Percentiles rank a stretch among this genome's conserved stretches.
Conservation (phyloP, 2,329 filamentous ascomycete species). For the Xylaria digitata region DNA sequence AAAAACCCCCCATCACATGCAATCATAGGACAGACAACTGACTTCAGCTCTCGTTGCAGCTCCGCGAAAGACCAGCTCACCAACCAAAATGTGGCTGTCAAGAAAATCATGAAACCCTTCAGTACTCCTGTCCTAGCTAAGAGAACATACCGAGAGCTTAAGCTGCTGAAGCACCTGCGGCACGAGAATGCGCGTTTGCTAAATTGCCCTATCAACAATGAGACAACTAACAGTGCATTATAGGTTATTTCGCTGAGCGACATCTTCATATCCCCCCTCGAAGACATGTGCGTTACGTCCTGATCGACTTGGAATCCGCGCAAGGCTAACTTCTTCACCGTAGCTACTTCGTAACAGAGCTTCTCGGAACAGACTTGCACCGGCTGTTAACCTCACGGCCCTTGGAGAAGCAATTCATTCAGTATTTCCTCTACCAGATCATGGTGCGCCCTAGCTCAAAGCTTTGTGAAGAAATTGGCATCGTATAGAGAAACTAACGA, state of each 20-base stretch:
- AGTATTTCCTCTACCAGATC: constrained; percentile 99
- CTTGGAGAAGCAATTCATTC: constrained; percentile 99
- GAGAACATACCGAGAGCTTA: constrained; percentile 96
- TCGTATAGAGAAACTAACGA: constrained; percentile 19
- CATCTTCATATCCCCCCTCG: constrained; percentile 98
- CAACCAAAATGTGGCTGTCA: constrained; percentile 94
- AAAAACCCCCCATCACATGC: constrained; percentile 23
- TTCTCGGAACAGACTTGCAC: constrained; percentile 96
- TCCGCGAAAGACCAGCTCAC: constrained; percentile 98
- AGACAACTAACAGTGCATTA: constrained; percentile 35
- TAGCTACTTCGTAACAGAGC: constrained; percentile 98
- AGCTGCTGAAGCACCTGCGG: constrained; percentile 93
- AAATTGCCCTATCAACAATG: background rate
- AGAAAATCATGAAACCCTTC: constrained; percentile 99
- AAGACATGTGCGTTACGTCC: constrained; percentile 83
- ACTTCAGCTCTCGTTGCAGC: constrained; percentile 59
- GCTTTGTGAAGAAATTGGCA: background rate
- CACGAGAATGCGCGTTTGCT: constrained; percentile 85
- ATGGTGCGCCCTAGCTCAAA: constrained; percentile 70
- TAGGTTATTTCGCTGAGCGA: constrained; percentile 98
- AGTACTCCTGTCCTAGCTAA: constrained; percentile 99
- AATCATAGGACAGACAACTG: constrained; percentile 12
- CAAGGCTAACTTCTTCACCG: constrained; percentile 38
- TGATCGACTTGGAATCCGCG: constrained; percentile 12
- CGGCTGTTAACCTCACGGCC: constrained; percentile 93